Conservation (phyloP, 306 rosid genomes). For the Pterocarpus santalinus region DNA sequence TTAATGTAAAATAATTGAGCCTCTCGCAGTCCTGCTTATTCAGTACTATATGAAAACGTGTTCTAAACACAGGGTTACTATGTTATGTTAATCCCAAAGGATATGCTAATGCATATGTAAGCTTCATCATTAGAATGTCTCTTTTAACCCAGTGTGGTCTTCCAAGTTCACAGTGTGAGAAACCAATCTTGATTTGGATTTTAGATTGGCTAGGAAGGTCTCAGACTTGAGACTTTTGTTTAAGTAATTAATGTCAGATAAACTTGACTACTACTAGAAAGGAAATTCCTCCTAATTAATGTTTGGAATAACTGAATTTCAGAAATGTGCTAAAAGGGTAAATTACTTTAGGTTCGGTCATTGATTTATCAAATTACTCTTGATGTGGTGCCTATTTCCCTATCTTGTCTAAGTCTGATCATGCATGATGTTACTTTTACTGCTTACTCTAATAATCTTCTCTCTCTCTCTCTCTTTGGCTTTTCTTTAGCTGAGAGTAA, state of each 20-base stretch:
- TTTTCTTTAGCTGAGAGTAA: conserved; percentile 67
- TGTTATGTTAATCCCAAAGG: background rate
- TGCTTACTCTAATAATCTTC: conserved; percentile 22
- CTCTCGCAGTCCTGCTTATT: conserved; percentile 1
- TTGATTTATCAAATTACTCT: conserved; percentile 30
- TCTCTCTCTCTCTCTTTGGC: background rate
- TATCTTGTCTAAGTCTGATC: background rate
- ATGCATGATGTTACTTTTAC: conserved; percentile 5
- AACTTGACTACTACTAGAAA: conserved; percentile 15
- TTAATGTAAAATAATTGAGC: conserved; percentile 26
- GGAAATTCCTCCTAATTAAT: background rate
- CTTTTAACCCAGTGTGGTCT: conserved; percentile 4
- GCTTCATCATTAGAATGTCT: background rate
- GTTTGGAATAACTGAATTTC: conserved; percentile 31
- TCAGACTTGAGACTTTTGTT: background rate
- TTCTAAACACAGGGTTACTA: background rate
- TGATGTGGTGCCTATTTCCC: background rate
- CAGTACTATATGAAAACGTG: background rate
- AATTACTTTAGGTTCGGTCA: conserved; percentile 2
- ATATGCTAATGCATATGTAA: background rate
- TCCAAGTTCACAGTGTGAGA: background rate
- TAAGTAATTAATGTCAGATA: conserved; percentile 11
- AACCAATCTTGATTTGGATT: conserved; percentile 11
- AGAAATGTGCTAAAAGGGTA: conserved; percentile 8
- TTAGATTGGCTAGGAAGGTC: conserved; percentile 20